phyloP scores from a whole-genome alignment of 2,329 filamentous ascomycete species.

The Ophiostoma australiae region DNA sequence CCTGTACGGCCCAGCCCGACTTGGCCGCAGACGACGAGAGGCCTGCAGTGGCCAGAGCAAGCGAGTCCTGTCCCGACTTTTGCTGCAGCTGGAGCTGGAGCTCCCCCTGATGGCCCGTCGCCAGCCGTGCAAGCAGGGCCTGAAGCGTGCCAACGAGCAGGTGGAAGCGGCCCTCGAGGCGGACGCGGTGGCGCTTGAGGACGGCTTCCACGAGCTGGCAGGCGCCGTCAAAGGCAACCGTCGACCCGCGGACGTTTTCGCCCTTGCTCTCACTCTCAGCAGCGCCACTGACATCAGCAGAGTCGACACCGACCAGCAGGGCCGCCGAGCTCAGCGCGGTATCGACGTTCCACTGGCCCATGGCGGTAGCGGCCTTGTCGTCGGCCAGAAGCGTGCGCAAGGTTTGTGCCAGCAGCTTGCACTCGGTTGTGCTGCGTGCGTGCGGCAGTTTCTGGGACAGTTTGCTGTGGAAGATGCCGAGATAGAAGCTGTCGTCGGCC shows the following conservation, averaged over 20 bases:
- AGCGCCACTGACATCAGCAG: not conserved
- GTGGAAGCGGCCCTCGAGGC: conserved; percentile 59
- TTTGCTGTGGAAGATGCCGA: conserved; percentile 42
- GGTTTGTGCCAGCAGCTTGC: conserved; percentile 40
- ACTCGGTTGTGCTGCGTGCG: conserved; percentile 33
- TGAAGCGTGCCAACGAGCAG: conserved; percentile 52
- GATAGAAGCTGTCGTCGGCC: conserved; percentile 32
- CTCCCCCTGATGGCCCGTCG: conserved; percentile 38
- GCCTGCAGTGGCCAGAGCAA: conserved; percentile 28
- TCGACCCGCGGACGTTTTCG: conserved; percentile 19
- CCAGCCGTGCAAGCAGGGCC: conserved; percentile 50
- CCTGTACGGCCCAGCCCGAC: conserved; percentile 39
- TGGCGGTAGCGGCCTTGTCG: conserved; percentile 46
- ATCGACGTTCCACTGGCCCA: conserved; percentile 57
- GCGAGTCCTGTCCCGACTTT: not conserved
- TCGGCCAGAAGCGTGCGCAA: conserved; percentile 41
- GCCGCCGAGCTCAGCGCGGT: conserved; percentile 45
- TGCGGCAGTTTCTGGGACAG: conserved; percentile 35
- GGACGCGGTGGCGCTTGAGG: conserved; percentile 55
- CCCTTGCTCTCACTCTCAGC: not conserved
- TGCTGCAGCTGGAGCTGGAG: conserved; percentile 13
- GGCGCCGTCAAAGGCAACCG: conserved; percentile 42
- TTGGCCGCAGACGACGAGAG: conserved; percentile 8
- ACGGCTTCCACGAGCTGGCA: conserved; percentile 53
- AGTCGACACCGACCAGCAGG: conserved; percentile 31